Conservation (phyloP, 192 early-diverging fungal species). For the Fimicolochytrium jonesii region DNA sequence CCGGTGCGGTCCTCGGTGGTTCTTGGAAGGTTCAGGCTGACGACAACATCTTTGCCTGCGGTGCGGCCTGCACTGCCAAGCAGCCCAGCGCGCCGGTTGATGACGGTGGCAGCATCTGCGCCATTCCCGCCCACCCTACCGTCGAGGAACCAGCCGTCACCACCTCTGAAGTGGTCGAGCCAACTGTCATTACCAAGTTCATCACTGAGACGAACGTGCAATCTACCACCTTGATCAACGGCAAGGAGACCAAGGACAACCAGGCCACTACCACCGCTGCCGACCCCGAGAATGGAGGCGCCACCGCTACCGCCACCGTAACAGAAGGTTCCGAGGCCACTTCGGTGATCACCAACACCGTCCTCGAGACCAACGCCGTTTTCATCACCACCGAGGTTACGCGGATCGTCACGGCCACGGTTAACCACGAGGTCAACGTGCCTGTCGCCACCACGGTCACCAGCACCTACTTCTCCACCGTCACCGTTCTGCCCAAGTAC, state of each 20-base stretch:
- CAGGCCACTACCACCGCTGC: background rate
- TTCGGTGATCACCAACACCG: background rate
- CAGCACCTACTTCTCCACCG: slow-evolving; percentile 20
- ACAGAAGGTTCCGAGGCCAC: background rate
- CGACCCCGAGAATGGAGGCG: background rate
- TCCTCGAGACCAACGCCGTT: background rate
- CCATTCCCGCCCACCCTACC: background rate
- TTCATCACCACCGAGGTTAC: slow-evolving; percentile 2
- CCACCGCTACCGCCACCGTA: background rate
- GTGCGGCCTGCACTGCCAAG: background rate
- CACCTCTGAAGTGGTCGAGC: background rate
- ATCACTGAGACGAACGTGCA: background rate
- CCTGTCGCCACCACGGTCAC: slow-evolving; percentile 9
- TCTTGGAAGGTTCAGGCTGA: slow-evolving; percentile 6
- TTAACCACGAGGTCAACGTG: background rate
- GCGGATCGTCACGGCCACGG: background rate
- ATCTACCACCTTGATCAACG: background rate
- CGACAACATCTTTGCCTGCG: slow-evolving; percentile 22
- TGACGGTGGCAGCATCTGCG: background rate
- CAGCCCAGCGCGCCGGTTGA: background rate
- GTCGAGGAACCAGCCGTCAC: background rate
- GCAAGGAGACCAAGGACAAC: background rate
- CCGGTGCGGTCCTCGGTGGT: slow-evolving; percentile 8
- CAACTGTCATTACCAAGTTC: background rate
- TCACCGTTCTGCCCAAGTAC: slow-evolving; percentile 18